phyloP scores from a whole-genome alignment of 306 rosid species.

The Citrullus amarus region DNA sequence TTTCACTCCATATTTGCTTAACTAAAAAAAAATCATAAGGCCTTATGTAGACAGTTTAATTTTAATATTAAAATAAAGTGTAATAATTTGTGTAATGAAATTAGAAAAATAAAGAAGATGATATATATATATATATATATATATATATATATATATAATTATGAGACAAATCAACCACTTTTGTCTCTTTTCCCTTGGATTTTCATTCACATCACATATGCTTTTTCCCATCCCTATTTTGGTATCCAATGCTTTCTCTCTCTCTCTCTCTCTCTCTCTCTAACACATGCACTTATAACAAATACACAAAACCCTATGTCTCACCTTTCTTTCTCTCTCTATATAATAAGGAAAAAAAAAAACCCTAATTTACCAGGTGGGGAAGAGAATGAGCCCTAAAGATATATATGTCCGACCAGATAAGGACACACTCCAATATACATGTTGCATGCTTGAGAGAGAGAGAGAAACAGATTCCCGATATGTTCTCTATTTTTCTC shows the following conservation, averaged over 20 bases:
- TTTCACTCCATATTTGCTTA: no score
- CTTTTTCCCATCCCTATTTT: slow-evolving; percentile 1
- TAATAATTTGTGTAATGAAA: no score
- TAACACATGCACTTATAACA: slow-evolving; percentile 15
- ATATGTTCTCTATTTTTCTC: neutral
- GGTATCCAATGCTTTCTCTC: slow-evolving; percentile 9
- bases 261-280: slow-evolving; percentile 11
- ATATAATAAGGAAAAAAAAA: neutral
- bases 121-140: neutral
- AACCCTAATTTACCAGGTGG: slow-evolving; percentile 17
- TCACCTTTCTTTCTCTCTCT: slow-evolving; percentile 7
- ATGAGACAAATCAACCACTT: slow-evolving; percentile 23
- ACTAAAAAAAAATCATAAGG: no score
- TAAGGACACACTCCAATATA: slow-evolving; percentile 20
- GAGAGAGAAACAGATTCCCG: neutral
- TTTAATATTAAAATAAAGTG: no score
- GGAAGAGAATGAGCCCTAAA: slow-evolving; percentile 21
- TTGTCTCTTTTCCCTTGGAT: slow-evolving; percentile 52
- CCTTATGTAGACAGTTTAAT: no score
- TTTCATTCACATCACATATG: slow-evolving; percentile 19
- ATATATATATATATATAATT: neutral
- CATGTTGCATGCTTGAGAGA: slow-evolving; percentile 7
- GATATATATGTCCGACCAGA: slow-evolving; percentile 26
- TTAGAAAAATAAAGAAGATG: no score
- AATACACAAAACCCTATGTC: slow-evolving; percentile 21